phyloP scores from a whole-genome alignment of 768 basidiomycete species.

The Amanita inopinata region DNA sequence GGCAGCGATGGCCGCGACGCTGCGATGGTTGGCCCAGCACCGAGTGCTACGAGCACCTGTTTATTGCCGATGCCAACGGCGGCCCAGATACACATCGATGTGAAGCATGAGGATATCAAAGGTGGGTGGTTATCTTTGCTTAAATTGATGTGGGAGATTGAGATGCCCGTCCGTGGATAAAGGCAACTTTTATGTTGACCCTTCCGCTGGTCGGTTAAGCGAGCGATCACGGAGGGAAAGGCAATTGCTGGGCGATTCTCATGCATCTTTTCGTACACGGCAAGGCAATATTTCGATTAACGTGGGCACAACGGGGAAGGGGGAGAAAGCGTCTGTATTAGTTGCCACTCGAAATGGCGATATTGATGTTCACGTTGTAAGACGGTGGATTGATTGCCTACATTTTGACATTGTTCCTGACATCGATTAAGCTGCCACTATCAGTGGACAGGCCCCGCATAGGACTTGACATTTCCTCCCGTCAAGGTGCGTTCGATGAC shows the following conservation, averaged over 20 bases:
- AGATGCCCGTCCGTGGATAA: neutral
- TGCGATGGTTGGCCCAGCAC: neutral
- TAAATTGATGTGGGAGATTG: neutral
- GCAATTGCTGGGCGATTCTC: constrained; percentile 21
- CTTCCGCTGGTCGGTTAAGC: constrained; percentile 21
- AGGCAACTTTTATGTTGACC: constrained; percentile 36
- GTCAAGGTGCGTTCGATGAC: constrained; percentile 19
- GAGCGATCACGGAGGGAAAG: constrained; percentile 12
- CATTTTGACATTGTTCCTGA: neutral
- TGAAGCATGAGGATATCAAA: constrained; percentile 21
- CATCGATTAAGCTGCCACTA: constrained; percentile 21
- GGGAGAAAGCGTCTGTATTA: constrained; percentile 19
- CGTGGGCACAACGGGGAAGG: constrained; percentile 28
- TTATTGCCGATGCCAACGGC: constrained; percentile 15
- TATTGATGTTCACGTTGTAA: constrained; percentile 32
- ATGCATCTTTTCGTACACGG: constrained; percentile 34
- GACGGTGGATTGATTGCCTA: constrained; percentile 5
- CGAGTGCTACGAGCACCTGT: neutral
- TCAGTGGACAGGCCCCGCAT: constrained; percentile 24
- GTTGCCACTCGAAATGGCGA: constrained; percentile 27
- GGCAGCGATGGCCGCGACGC: too few species aligned
- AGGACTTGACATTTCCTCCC: constrained; percentile 26
- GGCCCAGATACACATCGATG: constrained; percentile 24
- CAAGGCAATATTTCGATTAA: constrained; percentile 29
- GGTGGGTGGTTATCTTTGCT: constrained; percentile 15